Conservation (phyloP, 139 green algal species). For the Dunaliella sp. region DNA sequence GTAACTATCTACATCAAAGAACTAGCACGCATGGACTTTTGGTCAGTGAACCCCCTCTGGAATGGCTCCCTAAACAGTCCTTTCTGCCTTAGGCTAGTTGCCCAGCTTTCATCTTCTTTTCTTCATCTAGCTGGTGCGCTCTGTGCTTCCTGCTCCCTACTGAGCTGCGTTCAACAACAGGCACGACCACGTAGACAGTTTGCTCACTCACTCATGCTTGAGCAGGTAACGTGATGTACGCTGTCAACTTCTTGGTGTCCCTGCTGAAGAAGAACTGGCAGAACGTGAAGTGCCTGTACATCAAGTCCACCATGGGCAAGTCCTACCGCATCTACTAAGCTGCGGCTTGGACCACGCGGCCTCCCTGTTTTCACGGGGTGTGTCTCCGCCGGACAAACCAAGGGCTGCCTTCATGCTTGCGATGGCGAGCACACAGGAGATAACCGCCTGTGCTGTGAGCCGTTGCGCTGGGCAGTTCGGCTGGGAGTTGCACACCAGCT, state of each 20-base stretch:
- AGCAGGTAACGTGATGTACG: conserved; percentile 67
- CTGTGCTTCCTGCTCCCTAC: no score
- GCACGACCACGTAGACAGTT: no score
- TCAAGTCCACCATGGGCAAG: conserved; percentile 98
- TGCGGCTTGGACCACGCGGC: neutral
- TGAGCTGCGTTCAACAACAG: no score
- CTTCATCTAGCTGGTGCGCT: no score
- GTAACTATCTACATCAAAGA: no score
- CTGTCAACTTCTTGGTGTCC: conserved; percentile 98
- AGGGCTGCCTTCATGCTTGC: neutral
- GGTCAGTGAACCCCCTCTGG: no score
- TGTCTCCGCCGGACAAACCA: neutral
- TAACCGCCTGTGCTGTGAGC: neutral
- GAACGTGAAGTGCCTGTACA: conserved; percentile 96
- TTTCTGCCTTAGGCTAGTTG: no score
- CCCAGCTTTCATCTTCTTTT: no score
- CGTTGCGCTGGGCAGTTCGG: neutral
- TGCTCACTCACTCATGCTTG: no score
- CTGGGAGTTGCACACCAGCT: neutral
- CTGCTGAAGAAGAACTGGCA: conserved; percentile 99
- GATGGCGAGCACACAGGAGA: neutral
- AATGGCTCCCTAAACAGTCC: no score
- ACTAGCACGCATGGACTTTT: no score
- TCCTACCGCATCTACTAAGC: conserved; percentile 90
- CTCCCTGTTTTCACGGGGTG: neutral